phyloP scores from a whole-genome alignment of 1,284 basidiomycete species.

The Anthracocystis setariae region DNA sequence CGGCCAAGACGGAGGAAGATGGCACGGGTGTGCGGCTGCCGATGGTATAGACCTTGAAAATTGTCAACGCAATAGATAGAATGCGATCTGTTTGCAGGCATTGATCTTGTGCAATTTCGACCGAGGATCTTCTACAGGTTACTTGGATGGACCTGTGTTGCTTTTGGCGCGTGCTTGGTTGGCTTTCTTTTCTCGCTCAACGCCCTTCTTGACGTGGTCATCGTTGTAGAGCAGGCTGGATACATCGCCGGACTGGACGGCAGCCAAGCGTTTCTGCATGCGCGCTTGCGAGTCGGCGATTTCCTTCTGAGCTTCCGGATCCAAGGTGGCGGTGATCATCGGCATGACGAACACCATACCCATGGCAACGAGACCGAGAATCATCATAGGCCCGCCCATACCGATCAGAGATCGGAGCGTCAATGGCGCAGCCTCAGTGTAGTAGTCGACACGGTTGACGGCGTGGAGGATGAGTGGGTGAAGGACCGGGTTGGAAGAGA shows the following conservation, averaged over 20 bases:
- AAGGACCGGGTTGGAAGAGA: slow-evolving; percentile 28
- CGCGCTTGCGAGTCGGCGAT: slow-evolving; percentile 39
- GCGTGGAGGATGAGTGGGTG: slow-evolving; percentile 47
- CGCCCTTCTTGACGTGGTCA: slow-evolving; percentile 24
- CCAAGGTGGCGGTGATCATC: slow-evolving; percentile 42
- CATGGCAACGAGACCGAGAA: slow-evolving; percentile 40
- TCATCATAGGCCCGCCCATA: slow-evolving; percentile 49
- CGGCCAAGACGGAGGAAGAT: slow-evolving; percentile 12
- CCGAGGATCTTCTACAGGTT: not conserved
- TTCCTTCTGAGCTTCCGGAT: slow-evolving; percentile 51
- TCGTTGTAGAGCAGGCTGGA: slow-evolving; percentile 42
- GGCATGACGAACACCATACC: slow-evolving; percentile 39
- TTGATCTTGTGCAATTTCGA: not conserved
- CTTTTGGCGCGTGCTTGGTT: slow-evolving; percentile 21
- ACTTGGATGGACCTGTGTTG: slow-evolving; percentile 23
- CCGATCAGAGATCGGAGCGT: slow-evolving; percentile 40
- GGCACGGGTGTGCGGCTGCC: slow-evolving; percentile 12
- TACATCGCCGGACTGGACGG: slow-evolving; percentile 50
- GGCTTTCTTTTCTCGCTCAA: slow-evolving; percentile 16
- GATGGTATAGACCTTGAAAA: slow-evolving; percentile 21
- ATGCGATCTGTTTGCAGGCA: not conserved
- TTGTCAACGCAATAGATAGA: not conserved
- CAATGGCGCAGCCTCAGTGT: slow-evolving; percentile 40
- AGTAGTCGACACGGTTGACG: slow-evolving; percentile 40
- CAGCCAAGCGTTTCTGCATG: slow-evolving; percentile 52